These are phyloP conservation scores for Penicillium sp. DNA, from an alignment of 2,329 filamentous ascomycete species.

Conservation along the genomic window DNA sequence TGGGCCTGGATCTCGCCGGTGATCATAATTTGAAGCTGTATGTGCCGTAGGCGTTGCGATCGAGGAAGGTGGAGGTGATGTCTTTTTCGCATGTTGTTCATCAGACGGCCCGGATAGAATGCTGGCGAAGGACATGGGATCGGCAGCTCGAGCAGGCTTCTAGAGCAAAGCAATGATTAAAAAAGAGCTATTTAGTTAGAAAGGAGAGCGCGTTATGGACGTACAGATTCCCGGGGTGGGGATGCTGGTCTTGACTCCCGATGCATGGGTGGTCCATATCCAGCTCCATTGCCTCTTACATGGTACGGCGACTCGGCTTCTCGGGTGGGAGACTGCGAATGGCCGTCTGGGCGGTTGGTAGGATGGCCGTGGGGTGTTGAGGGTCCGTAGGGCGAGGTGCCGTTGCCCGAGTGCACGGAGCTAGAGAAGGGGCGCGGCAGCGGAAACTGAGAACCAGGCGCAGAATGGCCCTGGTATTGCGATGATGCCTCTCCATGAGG, in stretches of 20 bases:
- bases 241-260: conserved; percentile 35
- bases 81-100: conserved; percentile 50
- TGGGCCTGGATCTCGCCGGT: conserved; percentile 25
- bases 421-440: conserved; percentile 37
- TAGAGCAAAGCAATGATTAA: conserved; percentile 37
- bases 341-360: conserved; percentile 34
- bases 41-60: conserved; percentile 18
- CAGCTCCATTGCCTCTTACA: conserved; percentile 29
- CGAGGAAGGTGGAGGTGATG: conserved; percentile 43
- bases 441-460: conserved; percentile 31
- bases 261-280: conserved; percentile 32
- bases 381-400: conserved; percentile 38
- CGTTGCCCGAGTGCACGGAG: conserved; percentile 36
- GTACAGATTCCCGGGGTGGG: conserved; percentile 43
- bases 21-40: conserved; percentile 12
- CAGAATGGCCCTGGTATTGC: conserved; percentile 36
- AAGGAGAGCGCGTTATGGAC: conserved; percentile 12
- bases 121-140: conserved; percentile 95
- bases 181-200: conserved; percentile 3
- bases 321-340: conserved; percentile 43
- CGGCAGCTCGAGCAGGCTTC: conserved; percentile 71
- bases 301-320: conserved; percentile 39
- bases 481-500: conserved; percentile 35
- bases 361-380: conserved; percentile 44
- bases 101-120: conserved; percentile 81